Evolutionary conservation across 2,329 filamentous ascomycete genomes (phyloP).

Genomic region (Sordariomycetes sp.): DNA sequence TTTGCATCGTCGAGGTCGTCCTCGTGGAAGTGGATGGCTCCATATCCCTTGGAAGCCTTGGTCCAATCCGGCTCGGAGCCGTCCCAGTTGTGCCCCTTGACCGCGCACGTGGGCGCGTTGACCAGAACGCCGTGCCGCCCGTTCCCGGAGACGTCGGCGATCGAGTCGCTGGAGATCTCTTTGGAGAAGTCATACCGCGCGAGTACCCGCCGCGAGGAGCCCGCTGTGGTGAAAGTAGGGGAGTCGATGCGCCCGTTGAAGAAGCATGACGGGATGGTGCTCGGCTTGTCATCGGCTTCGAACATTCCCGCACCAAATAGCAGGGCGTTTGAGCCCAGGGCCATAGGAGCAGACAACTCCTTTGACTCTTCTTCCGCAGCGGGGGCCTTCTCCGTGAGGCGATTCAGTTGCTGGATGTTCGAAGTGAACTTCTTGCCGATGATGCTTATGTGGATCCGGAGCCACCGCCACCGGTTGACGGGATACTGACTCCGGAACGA

Average conservation of each 20-base stretch:
- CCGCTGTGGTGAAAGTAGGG: constrained; percentile 7
- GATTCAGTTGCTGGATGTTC: constrained; percentile 5
- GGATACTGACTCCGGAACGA: background rate
- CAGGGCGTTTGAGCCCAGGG: background rate
- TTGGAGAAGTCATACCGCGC: constrained; percentile 12
- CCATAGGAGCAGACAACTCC: background rate
- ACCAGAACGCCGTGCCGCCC: constrained; percentile 13
- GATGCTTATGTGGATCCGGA: constrained; percentile 4
- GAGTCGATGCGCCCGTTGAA: constrained; percentile 11
- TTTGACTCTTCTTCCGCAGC: background rate
- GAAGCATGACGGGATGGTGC: constrained; percentile 3
- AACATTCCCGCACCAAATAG: constrained; percentile 5
- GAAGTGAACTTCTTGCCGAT: constrained; percentile 2
- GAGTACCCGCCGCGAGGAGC: constrained; percentile 1
- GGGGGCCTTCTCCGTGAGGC: constrained; percentile 4
- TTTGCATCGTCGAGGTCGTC: constrained; percentile 21
- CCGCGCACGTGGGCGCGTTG: constrained; percentile 18
- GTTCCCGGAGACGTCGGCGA: constrained; percentile 13
- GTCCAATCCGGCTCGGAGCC: constrained; percentile 17
- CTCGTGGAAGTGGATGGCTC: constrained; percentile 23
- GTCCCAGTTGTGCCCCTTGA: constrained; percentile 19
- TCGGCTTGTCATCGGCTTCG: background rate
- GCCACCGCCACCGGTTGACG: constrained; percentile 5
- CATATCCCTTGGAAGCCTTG: constrained; percentile 17
- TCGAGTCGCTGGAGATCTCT: constrained; percentile 11